These are phyloP conservation scores for Populus simonii DNA, from an alignment of 345 rosid species.

Conservation along the genomic window DNA sequence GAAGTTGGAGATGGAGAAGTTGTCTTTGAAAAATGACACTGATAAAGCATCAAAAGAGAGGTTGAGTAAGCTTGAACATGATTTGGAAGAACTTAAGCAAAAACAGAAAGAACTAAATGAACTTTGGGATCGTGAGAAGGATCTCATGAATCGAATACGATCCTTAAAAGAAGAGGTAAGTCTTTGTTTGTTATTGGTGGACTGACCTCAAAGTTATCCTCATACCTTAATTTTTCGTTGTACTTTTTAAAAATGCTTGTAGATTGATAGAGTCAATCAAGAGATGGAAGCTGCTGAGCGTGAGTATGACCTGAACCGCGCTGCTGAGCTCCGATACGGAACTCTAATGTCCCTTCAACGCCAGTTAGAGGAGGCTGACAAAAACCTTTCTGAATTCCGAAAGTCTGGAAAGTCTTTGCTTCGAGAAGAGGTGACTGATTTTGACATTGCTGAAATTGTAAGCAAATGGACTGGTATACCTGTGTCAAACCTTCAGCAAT, in stretches of 20 bases:
- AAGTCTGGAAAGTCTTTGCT: slow-evolving; percentile 74
- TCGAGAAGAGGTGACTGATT: slow-evolving; percentile 83
- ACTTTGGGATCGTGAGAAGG: slow-evolving; percentile 75
- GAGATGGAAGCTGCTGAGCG: slow-evolving; percentile 98
- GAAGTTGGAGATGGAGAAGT: slow-evolving; percentile 93
- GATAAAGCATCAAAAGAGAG: slow-evolving; percentile 89
- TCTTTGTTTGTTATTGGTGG: background rate
- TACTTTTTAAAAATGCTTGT: slow-evolving; percentile 16
- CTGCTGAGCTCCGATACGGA: slow-evolving; percentile 92
- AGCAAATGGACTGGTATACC: slow-evolving; percentile 99
- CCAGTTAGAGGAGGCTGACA: slow-evolving; percentile 85
- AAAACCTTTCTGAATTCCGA: slow-evolving; percentile 62
- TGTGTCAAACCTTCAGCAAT: slow-evolving; percentile 85
- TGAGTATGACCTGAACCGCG: slow-evolving; percentile 78
- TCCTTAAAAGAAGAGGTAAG: slow-evolving; percentile 88
- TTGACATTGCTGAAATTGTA: slow-evolving; percentile 89
- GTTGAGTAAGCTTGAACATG: slow-evolving; percentile 67
- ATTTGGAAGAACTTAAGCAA: slow-evolving; percentile 52
- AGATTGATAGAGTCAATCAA: slow-evolving; percentile 86
- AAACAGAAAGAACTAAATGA: slow-evolving; percentile 71
- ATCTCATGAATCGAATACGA: slow-evolving; percentile 65
- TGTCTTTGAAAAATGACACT: slow-evolving; percentile 75
- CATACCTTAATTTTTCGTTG: background rate
- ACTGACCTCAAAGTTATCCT: background rate
- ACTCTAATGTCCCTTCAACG: slow-evolving; percentile 80